Percentiles rank a stretch among this genome's conserved stretches.
Evolutionary conservation across 2,329 filamentous ascomycete genomes (phyloP).

Genomic region (Diplodia corticola): DNA sequence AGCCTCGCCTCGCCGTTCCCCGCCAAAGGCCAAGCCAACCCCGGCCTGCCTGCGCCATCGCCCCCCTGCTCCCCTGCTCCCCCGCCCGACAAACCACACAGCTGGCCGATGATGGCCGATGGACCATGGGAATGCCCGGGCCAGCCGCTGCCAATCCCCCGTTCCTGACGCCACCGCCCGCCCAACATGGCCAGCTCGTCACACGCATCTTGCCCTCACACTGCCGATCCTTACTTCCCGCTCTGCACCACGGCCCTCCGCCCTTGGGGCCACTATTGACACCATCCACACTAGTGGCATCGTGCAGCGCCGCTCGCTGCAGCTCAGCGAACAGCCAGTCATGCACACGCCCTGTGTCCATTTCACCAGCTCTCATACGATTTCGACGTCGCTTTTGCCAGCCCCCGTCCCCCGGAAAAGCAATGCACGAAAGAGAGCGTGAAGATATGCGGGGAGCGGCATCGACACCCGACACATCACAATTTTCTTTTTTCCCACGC

Average conservation of each 20-base stretch:
- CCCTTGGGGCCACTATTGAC: neutral
- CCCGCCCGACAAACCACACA: neutral
- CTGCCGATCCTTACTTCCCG: constrained; percentile 16
- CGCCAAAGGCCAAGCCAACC: constrained; percentile 5
- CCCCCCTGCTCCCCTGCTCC: neutral
- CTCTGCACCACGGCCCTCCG: neutral
- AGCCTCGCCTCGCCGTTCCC: neutral
- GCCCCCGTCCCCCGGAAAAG: no score
- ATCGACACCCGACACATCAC: neutral
- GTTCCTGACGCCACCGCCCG: constrained; percentile 12
- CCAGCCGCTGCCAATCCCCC: neutral
- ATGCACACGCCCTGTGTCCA: no score
- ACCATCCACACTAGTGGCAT: neutral
- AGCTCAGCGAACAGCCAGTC: neutral
- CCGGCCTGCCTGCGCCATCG: neutral
- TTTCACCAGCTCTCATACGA: no score
- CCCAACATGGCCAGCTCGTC: neutral
- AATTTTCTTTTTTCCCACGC: neutral
- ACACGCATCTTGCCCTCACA: neutral
- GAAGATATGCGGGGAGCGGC: neutral
- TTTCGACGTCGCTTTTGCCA: no score
- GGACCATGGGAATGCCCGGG: no score
- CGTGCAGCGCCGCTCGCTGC: neutral
- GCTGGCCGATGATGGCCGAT: neutral
- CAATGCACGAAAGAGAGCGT: neutral